Percentiles rank a stretch among this genome's conserved stretches.
phyloP scores from a whole-genome alignment of 2,329 filamentous ascomycete genomes.

The Colletotrichum sp. region DNA sequence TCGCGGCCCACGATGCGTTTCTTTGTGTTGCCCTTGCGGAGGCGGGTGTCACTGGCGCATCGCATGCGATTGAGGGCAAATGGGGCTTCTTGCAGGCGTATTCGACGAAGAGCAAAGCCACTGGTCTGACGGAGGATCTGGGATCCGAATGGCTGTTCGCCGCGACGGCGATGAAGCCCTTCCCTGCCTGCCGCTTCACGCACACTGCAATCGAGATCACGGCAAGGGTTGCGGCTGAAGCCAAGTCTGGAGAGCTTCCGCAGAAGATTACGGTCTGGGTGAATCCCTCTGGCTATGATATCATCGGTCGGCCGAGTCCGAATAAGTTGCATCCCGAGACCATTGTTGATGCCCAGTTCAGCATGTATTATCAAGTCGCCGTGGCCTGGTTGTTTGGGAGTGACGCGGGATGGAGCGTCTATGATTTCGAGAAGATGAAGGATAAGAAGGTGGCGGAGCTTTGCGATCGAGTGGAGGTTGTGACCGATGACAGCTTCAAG shows the following conservation, averaged over 20 bases:
- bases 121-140: constrained; percentile 22
- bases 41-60: constrained; percentile 27
- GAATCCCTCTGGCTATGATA: constrained; percentile 24
- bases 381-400: constrained; percentile 28
- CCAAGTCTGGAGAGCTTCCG: constrained; percentile 6
- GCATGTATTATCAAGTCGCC: constrained; percentile 33
- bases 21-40: constrained; percentile 28
- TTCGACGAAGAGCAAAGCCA: constrained; percentile 20
- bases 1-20: constrained; percentile 32
- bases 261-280: constrained; percentile 25
- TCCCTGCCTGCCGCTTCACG: constrained; percentile 30
- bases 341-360: constrained; percentile 32
- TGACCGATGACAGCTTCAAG: constrained; percentile 13
- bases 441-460: constrained; percentile 22
- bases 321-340: constrained; percentile 30
- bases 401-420: constrained; percentile 28
- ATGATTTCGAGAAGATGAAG: constrained; percentile 26
- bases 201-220: constrained; percentile 32
- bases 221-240: constrained; percentile 16
- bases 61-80: constrained; percentile 27
- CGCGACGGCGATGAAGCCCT: constrained; percentile 27
- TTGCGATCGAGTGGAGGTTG: constrained; percentile 25
- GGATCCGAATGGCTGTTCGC: constrained; percentile 27
- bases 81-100: constrained; percentile 27
- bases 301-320: constrained; percentile 25